A percentile compares a stretch with the other conserved stretches of the same genome.
Conservation (phyloP, 306 rosid species). For the Glycine latifolia region DNA sequence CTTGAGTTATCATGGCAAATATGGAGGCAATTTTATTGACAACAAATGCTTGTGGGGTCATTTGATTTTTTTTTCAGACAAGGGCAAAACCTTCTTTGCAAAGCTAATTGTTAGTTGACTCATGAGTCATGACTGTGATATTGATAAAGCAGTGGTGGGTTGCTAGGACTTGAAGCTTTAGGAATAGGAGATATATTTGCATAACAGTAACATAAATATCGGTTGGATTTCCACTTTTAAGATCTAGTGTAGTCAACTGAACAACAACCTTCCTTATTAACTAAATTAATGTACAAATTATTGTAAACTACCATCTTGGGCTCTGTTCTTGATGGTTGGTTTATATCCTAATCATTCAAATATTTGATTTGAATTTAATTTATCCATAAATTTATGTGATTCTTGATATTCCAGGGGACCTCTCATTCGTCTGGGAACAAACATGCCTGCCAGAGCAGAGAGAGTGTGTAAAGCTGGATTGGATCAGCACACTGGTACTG, state of each 20-base stretch:
- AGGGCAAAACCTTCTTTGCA: constrained; percentile 40
- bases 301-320: too few species aligned
- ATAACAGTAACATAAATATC: not conserved
- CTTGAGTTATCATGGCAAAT: constrained; percentile 38
- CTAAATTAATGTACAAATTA: not conserved
- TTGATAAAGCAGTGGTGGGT: constrained; percentile 42
- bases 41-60: constrained; percentile 48
- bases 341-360: constrained; percentile 24
- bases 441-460: constrained; percentile 66
- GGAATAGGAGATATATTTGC: not conserved
- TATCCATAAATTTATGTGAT: not conserved
- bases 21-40: constrained; percentile 42
- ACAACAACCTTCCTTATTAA: not conserved
- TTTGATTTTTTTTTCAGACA: constrained; percentile 37
- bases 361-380: constrained; percentile 30
- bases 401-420: constrained; percentile 58
- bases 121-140: constrained; percentile 17
- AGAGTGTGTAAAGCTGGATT: constrained; percentile 52
- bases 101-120: constrained; percentile 42
- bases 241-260: constrained; percentile 9
- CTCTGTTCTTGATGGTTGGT: constrained; percentile 14
- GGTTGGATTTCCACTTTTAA: not conserved
- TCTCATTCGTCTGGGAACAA: constrained; percentile 58
- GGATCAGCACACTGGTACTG: constrained; percentile 60
- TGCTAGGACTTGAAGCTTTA: constrained; percentile 34